Evolutionary conservation across 2,329 filamentous ascomycete species (phyloP), one percentile per base, ranked within the genome.

Genomic region (Talaromyces sp.): DNA sequence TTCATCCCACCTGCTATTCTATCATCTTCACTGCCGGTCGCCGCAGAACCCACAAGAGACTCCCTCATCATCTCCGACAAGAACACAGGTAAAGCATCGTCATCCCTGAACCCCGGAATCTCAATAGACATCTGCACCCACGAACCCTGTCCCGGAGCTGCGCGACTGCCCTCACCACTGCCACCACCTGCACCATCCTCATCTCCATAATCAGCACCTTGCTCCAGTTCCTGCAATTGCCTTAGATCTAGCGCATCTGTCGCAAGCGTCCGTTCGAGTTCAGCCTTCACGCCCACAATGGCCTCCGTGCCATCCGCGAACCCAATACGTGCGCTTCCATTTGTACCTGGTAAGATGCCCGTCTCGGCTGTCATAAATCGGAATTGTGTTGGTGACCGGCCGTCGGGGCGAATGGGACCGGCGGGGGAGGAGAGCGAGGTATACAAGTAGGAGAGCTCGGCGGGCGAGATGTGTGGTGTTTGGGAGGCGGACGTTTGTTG

Each of bases 231-330:
- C 61, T 80, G 80, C 21, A 77, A 73, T 65, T 78, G 80, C 18
- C 71, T 76, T 37, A 68, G 69, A 58, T 74, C 73, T 60, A 70
- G 71, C 21, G 73, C 78, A 60, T 72, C 73, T 57, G 71, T 66
- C 63, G 73, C 66, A 58, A 76, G 64, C 35, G 88, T 92, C 80
- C 85, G 88, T 76, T 96, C 92, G 3, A 98, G 91, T 78, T 98
- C 93, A 0, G 91, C 92, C 79, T 98, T 99, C 65, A 97, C 88
- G 52, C 95, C 95, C 5, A 97, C 95, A 65, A 99, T 89, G 6
- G 95, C 95, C 77, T 99, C 95, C 1, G 92, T 96, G 58, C 95
- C 95, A 75, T 99, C 95, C 3, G 92, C 88, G 74, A 98, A 96
- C 68, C 93, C 96, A 54, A 99, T 89, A 37, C 96, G 87, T 64